Evolutionary conservation across 768 basidiomycete genomes (phyloP), one percentile per base, ranked within the genome.

Genomic region (Austroboletus festivus): DNA sequence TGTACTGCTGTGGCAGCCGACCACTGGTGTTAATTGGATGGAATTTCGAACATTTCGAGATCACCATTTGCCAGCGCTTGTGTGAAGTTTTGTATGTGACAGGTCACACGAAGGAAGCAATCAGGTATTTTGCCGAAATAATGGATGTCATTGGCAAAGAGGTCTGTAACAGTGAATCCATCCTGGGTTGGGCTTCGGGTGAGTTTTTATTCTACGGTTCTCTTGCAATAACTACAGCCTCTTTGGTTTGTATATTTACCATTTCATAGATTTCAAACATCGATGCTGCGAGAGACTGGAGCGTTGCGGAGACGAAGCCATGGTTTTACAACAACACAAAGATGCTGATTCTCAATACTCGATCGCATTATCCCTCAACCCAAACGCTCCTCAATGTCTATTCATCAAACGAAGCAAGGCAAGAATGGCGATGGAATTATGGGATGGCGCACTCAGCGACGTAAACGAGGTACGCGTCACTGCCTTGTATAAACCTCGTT

Each of bases 21-120:
- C 2, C 22, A 0, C 23, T 37, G 3, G 5, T 3, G 54, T 46
- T 55, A 40, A 43, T n/a, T 2, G 54, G 54, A 2, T 53, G 51
- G 54, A 31, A 34, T 2, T 55, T 53, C 19, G 42, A 55, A 8
- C 8, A 24, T 28, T 18, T 53, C 3, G 16, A 5, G 0, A 12
- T 33, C 30, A 12, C 4, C 6, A 38, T 52, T 23, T 38, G 21
- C 31, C 42, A 37, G 6, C 28, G n/a, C 1, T 28, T 41, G 22
- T 51, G 53, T 18, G 53, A 55, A 16, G 49, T 46, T 19, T 20
- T 49, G 4, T 39, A 42, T n/a, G 35, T 44, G 2, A 30, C 19
- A 0, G 21, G 47, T 20, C 44, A 38, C n/a, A 38, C 15, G 3
- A 19, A 35, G 18, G 46, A 54, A 10, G 55, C 46, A 3, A 16